Percentiles rank a stretch among this genome's conserved stretches.
Evolutionary conservation across 371 early-diverging fungal genomes (phyloP).

Genomic region (Batkoa obscura): DNA sequence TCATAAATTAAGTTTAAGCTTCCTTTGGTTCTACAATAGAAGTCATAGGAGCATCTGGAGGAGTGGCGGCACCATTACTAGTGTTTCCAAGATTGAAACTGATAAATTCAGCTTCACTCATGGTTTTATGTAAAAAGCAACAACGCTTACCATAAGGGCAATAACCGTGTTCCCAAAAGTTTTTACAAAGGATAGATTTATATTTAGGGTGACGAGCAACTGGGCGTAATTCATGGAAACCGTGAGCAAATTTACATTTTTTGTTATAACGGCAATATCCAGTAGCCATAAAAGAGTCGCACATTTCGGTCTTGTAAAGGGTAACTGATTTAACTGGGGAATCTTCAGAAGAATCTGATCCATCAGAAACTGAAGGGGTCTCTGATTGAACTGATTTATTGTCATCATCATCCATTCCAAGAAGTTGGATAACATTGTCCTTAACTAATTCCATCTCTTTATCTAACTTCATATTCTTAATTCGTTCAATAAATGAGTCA

Average conservation of each 20-base stretch:
- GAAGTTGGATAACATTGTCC: no score
- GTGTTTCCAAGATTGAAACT: no score
- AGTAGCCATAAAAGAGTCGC: slow-evolving; percentile 73
- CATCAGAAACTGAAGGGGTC: background rate
- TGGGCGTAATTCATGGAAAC: slow-evolving; percentile 48
- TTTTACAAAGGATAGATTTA: slow-evolving; percentile 79
- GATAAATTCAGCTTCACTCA: no score
- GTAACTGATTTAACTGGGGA: slow-evolving; percentile 5
- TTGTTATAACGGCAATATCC: slow-evolving; percentile 81
- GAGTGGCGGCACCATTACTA: no score
- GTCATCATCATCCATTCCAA: no score
- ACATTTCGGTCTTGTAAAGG: slow-evolving; percentile 94
- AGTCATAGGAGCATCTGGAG: no score
- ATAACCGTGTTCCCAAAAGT: slow-evolving; percentile 69
- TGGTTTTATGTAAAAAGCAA: slow-evolving; percentile 70
- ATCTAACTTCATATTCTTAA: no score
- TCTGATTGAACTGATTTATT: no score
- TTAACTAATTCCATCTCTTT: no score
- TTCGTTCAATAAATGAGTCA: no score
- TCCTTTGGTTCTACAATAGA: no score
- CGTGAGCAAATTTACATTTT: slow-evolving; percentile 95
- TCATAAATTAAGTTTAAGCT: no score
- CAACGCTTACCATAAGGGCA: slow-evolving; percentile 92
- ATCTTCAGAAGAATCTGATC: background rate
- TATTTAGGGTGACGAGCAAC: slow-evolving; percentile 84